Base-by-base conservation (phyloP, 139 green algal genomes). In the Tetradesmus obliquus region DNA sequence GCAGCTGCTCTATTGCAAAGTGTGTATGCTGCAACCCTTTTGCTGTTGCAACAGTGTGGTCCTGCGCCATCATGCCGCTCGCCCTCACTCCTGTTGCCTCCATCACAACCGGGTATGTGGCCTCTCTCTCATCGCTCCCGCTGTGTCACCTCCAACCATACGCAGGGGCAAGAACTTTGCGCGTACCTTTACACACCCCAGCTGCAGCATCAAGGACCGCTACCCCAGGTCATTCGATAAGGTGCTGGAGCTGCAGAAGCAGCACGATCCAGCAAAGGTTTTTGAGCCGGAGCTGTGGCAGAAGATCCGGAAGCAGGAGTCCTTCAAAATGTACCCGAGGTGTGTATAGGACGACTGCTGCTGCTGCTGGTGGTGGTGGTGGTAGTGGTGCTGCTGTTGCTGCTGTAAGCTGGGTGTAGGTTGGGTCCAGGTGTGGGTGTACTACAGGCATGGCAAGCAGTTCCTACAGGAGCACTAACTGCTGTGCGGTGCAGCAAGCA, bases 141-240 rank as follows among this genome's bases (percentile, higher is more conserved):
- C 76, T 24, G 9, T 53, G 17, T 84, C 13, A 10, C 79, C 22
- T 32, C 22, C 15, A 84, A 72, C 82, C 82, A 13, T 17, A 6
- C 17, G 82, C 53, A 62, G 54, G 62, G 81, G 89, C 45, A 92
- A 92, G 62, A 91, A 92, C 62, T 84, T 79, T 19, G n/a, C 45
- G 32, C 74, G 74, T 5, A 92, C 89, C 19, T 92, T 92, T 82
- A 92, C 89, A 13, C 83, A 88, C 84, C 89, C 89, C 15, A 76
- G 69, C 7, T 92, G 89, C 81, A 69, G 54, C 81, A 60, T 92
- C 20, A 4, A 7, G 9, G 19, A 83, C 24, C 53, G 66, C 20
- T 92, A 53, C 62, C 81, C 81, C 55, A 10, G 5, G 4, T 82
- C 85, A 20, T 89, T 88, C 19, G 32, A 83, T 19, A 84, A 32